phyloP scores from a whole-genome alignment of 768 basidiomycete species.

The Neoboletus magnificus region DNA sequence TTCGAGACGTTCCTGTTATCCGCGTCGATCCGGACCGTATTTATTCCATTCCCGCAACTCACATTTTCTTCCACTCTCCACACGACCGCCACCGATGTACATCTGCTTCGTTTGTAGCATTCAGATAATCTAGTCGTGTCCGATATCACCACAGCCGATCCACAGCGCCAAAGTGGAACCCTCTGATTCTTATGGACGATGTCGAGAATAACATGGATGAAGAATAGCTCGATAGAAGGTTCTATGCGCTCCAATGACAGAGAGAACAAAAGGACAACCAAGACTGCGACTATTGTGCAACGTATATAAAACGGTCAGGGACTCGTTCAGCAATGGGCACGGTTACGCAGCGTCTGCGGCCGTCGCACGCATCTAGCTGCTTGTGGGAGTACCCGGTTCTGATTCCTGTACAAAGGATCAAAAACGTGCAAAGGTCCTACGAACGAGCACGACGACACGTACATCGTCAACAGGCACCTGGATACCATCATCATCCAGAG shows the following conservation, averaged over 20 bases:
- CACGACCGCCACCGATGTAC: constrained; percentile 12
- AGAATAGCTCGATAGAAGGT: neutral
- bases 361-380: neutral
- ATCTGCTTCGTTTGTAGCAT: constrained; percentile 17
- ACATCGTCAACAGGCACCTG: neutral
- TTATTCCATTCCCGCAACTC: constrained; percentile 11
- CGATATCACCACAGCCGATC: neutral
- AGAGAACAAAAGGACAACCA: neutral
- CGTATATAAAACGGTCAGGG: neutral
- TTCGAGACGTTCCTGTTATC: neutral
- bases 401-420: neutral
- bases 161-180: neutral
- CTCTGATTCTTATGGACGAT: neutral
- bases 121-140: constrained; percentile 10
- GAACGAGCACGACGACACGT: neutral
- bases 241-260: neutral
- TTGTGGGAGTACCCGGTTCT: neutral
- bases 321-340: neutral
- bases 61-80: neutral
- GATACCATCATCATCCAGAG: neutral
- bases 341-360: neutral
- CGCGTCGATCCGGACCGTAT: constrained; percentile 3
- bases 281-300: neutral
- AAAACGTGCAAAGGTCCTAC: neutral
- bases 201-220: neutral